Conservation (phyloP, 208 protist genomes). For the Leishmania braziliensis region DNA sequence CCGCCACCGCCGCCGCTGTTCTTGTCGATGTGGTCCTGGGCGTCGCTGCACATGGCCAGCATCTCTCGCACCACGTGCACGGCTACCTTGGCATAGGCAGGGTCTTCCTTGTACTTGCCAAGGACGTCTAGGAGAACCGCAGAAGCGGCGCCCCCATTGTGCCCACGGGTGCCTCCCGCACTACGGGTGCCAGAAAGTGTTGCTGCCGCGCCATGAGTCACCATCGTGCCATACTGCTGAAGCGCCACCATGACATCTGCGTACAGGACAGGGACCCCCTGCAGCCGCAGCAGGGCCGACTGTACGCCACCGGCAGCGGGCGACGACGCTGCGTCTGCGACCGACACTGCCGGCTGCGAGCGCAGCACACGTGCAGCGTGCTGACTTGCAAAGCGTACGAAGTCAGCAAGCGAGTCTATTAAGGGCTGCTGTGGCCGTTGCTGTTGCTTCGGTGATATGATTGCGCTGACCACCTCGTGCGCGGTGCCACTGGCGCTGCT, state of each 20-base stretch:
- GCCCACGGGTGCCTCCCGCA: neutral
- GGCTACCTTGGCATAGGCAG: conserved; percentile 48
- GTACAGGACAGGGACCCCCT: conserved; percentile 45
- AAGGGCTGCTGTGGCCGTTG: neutral
- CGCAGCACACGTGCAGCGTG: conserved; percentile 15
- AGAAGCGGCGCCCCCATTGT: conserved; percentile 5
- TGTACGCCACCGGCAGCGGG: neutral
- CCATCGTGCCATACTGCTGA: conserved; percentile 16
- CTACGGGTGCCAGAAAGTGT: neutral
- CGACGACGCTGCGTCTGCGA: neutral
- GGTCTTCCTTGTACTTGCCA: conserved; percentile 42
- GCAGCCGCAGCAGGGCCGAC: conserved; percentile 17
- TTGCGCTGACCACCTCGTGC: neutral
- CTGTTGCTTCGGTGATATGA: neutral
- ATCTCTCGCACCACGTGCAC: conserved; percentile 55
- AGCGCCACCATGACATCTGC: conserved; percentile 37
- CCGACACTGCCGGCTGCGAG: conserved; percentile 1
- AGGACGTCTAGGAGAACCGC: conserved; percentile 40
- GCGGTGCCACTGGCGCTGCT: neutral
- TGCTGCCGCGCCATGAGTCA: neutral
- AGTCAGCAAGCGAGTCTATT: conserved; percentile 21
- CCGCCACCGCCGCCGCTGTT: conserved; percentile 9
- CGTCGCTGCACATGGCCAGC: conserved; percentile 37
- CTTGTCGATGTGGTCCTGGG: conserved; percentile 14
- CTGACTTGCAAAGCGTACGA: conserved; percentile 10